A percentile compares a stretch with the other conserved stretches of the same genome.
Evolutionary conservation across 768 basidiomycete species (phyloP).

Genomic region (Pulveroboletus sp.): DNA sequence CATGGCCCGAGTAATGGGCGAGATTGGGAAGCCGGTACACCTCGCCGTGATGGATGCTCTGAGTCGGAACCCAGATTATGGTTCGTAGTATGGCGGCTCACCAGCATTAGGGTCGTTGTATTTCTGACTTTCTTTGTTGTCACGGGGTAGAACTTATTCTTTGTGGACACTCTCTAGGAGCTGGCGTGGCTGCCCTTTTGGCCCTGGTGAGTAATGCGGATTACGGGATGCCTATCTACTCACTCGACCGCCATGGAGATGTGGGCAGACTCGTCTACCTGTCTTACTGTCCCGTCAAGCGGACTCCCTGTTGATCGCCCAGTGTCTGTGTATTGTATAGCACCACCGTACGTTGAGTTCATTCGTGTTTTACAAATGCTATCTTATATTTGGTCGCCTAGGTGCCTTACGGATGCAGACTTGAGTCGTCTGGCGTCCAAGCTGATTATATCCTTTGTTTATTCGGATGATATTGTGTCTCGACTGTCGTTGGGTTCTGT

Average conservation of each 20-base stretch:
- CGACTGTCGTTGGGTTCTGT: slow-evolving; percentile 75
- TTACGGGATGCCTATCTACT: background rate
- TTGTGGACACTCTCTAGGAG: slow-evolving; percentile 81
- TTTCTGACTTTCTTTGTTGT: slow-evolving; percentile 3
- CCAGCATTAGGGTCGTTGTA: background rate
- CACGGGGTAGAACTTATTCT: slow-evolving; percentile 55
- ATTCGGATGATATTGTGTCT: slow-evolving; percentile 79
- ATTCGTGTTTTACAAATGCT: background rate
- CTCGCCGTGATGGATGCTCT: slow-evolving; percentile 68
- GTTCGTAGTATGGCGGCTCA: slow-evolving; percentile 37
- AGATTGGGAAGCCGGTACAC: slow-evolving; percentile 70
- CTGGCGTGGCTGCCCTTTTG: slow-evolving; percentile 72
- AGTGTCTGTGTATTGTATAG: slow-evolving; percentile 75
- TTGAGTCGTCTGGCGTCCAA: slow-evolving; percentile 56
- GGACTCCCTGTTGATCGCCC: slow-evolving; percentile 63
- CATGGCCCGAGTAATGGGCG: slow-evolving; percentile 78
- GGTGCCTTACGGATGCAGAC: slow-evolving; percentile 57
- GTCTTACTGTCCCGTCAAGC: slow-evolving; percentile 60
- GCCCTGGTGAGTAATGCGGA: slow-evolving; percentile 50
- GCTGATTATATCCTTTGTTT: slow-evolving; percentile 72
- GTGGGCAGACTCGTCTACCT: slow-evolving; percentile 82
- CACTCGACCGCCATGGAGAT: slow-evolving; percentile 42
- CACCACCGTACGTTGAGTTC: slow-evolving; percentile 59
- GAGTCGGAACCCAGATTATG: slow-evolving; percentile 63
- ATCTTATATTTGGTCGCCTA: slow-evolving; percentile 21